Percentiles rank a stretch among this genome's conserved stretches.
Conservation (phyloP, 192 early-diverging fungal species). For the Pilaira anomala region DNA sequence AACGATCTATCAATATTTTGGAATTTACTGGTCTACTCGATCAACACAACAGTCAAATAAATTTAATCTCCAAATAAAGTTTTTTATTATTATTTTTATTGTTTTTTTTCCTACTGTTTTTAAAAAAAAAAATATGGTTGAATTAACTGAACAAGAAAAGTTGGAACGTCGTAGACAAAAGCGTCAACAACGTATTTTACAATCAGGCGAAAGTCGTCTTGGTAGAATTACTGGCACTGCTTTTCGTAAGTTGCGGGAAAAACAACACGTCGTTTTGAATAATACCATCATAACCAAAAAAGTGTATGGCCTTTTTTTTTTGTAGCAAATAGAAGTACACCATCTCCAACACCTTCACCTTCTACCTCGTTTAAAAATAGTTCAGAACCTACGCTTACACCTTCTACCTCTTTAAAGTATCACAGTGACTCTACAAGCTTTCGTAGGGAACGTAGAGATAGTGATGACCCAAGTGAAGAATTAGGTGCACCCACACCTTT, state of each 20-base stretch:
- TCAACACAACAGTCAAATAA: too few species aligned
- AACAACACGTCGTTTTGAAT: too few species aligned
- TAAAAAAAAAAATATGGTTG: slow-evolving; percentile 13
- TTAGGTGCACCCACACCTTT: slow-evolving; percentile 39
- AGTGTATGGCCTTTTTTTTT: not conserved
- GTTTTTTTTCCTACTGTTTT: not conserved
- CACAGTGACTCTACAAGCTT: not conserved
- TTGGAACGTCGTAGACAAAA: slow-evolving; percentile 31
- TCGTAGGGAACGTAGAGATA: slow-evolving; percentile 12
- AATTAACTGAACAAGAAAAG: slow-evolving; percentile 34
- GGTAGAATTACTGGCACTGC: slow-evolving; percentile 36
- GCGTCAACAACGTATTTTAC: slow-evolving; percentile 29
- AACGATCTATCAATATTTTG: not conserved
- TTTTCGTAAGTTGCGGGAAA: slow-evolving; percentile 27
- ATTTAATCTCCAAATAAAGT: not conserved
- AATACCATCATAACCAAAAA: not conserved
- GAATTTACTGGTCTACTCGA: not conserved
- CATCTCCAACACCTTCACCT: slow-evolving; percentile 15
- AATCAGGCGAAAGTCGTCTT: slow-evolving; percentile 29
- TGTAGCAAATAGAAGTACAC: slow-evolving; percentile 8
- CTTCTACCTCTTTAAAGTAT: not conserved
- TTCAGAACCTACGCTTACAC: not conserved
- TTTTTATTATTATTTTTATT: not conserved
- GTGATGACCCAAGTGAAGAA: slow-evolving; percentile 48
- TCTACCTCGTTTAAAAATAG: not conserved